Base-by-base conservation (phyloP, 805 yeast genomes). In the Candida succiphila region DNA sequence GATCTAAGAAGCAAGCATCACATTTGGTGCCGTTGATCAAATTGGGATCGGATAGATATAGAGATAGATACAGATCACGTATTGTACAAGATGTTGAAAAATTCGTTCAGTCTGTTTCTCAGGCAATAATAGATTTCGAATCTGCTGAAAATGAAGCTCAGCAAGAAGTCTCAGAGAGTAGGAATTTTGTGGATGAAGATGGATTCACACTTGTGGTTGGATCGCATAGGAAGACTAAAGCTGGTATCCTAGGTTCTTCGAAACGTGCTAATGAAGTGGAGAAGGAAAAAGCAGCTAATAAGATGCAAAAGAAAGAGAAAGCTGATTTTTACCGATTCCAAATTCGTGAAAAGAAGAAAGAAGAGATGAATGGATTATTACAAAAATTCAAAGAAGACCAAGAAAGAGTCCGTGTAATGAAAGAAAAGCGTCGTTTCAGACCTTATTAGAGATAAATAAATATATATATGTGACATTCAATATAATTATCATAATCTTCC, bases 251-350 rank as follows among this genome's bases (percentile, higher is more conserved):
- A 54, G 83, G 83, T 28, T 67, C 72, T 5, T 38, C 52, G 19
- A 56, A 52, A 44, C 48, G 45, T 17, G 37, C 45, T 7, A 37
- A 42, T 4, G 61, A 53, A 25, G 36, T 51, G 4, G 49, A 51
- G 16, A 45, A 50, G 30, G 51, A 49, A 35, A 62, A 53, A 3
- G 58, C 61, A 13, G 56, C 60, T 38, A 59, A 65, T 34, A 80
- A 72, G 55, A 64, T 69, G 60, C 76, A 79, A 56, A 75, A 70
- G 56, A 77, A 77, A 51, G 88, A 84, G 48, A 85, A 88, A 64
- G 69, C 72, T 44, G 97, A 94, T 60, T 92, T 92, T 65, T 92
- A 92, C 65, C 70, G 95, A 48, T 92, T 88, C 74, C 99, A 92
- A 63, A 73, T 92, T 45, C 78, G 99, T 58, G 95, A 92, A 55